phyloP scores from a whole-genome alignment of 768 basidiomycete genomes.

The Termitomyces sp. region DNA sequence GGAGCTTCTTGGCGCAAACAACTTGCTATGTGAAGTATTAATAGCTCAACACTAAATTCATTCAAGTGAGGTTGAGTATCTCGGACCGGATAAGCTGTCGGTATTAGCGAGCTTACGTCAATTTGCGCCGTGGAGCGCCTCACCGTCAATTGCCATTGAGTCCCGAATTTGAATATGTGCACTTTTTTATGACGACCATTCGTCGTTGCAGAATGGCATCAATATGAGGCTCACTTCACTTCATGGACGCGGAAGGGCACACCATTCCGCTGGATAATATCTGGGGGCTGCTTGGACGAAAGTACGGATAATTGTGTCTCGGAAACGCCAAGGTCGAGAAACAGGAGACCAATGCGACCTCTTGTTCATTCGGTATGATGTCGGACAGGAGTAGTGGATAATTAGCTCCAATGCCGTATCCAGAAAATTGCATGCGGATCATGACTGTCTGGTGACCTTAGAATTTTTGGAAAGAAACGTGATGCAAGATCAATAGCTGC shows the following conservation, averaged over 20 bases:
- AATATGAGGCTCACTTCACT: not conserved
- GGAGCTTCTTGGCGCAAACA: not conserved
- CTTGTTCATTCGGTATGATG: not conserved
- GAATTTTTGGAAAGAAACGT: not conserved
- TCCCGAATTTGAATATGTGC: not conserved
- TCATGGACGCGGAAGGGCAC: not conserved
- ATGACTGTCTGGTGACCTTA: not conserved
- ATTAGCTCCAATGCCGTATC: not conserved
- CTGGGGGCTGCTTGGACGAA: not conserved
- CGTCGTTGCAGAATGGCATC: not conserved
- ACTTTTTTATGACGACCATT: too few relatives aligned
- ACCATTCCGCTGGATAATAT: not conserved
- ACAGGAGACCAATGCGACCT: not conserved
- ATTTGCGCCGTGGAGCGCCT: not conserved
- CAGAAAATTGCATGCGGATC: not conserved
- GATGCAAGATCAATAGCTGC: not conserved
- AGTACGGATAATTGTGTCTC: not conserved
- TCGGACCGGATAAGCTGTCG: not conserved
- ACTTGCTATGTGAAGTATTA: not conserved
- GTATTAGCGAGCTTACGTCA: not conserved
- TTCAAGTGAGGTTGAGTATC: not conserved
- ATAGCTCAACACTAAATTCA: not conserved
- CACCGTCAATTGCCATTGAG: too few relatives aligned
- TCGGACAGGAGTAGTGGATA: not conserved
- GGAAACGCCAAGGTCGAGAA: not conserved